These are phyloP conservation scores for Fusarium protoensiforme DNA, from an alignment of 2,329 filamentous ascomycete species.

Conservation along the genomic window DNA sequence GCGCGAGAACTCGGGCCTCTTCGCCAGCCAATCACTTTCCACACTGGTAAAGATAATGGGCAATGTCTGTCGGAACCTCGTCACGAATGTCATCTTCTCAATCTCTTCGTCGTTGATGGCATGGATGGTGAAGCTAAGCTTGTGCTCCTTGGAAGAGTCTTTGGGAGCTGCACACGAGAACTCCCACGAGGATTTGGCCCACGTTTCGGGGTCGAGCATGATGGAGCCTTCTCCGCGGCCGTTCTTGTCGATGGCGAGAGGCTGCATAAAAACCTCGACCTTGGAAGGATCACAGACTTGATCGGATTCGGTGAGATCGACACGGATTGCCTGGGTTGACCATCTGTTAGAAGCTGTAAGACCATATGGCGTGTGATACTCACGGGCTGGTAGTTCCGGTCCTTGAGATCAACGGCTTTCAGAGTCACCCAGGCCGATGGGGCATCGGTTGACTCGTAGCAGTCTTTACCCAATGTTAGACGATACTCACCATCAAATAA, in stretches of 20 bases:
- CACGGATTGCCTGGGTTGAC: neutral
- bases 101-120: neutral
- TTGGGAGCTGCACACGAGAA: neutral
- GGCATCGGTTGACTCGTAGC: neutral
- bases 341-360: neutral
- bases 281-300: neutral
- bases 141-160: slow-evolving; percentile 1
- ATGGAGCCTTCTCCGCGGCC: neutral
- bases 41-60: slow-evolving; percentile 3
- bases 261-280: neutral
- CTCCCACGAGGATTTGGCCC: neutral
- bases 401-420: neutral
- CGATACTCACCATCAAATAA: neutral
- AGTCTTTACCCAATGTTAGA: neutral
- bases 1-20: neutral
- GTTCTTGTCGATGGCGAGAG: neutral
- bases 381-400: neutral
- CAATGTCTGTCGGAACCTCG: neutral
- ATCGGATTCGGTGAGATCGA: neutral
- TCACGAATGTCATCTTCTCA: neutral
- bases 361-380: neutral
- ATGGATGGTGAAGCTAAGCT: neutral
- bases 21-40: neutral
- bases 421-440: neutral
- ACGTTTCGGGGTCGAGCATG: neutral